A percentile compares a stretch with the other conserved stretches of the same genome.
Evolutionary conservation across 1,284 basidiomycete genomes (phyloP).

Genomic region (Trichosporon sp.): DNA sequence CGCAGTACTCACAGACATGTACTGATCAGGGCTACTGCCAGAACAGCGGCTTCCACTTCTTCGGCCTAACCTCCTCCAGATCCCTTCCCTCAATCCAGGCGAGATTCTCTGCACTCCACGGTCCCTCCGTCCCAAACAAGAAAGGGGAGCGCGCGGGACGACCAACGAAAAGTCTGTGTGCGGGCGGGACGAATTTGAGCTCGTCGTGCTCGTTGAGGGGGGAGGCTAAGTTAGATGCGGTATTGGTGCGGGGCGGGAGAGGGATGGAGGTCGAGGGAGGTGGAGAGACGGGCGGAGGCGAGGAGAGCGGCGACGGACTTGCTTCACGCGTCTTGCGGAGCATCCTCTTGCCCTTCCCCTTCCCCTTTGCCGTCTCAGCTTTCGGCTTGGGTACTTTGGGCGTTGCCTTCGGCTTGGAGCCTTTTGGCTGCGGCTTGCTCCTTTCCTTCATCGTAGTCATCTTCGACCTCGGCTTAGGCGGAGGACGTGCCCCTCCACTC

Average conservation of each 20-base stretch:
- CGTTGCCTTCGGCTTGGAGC: not conserved
- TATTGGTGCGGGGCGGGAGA: too few relatives aligned
- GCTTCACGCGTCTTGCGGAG: not conserved
- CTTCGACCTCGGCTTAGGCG: not conserved
- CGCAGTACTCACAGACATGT: not conserved
- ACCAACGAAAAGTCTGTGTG: slow-evolving; percentile 4
- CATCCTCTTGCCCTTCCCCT: not conserved
- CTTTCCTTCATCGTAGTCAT: too few relatives aligned
- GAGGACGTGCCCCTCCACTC: not conserved
- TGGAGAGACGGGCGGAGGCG: not conserved
- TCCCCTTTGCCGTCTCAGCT: too few relatives aligned
- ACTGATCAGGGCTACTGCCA: not conserved
- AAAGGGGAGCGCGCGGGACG: slow-evolving; percentile 10
- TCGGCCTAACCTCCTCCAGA: not conserved
- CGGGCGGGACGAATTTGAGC: not conserved
- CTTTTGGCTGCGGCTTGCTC: not conserved
- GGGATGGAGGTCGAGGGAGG: too few relatives aligned
- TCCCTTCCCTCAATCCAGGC: slow-evolving; percentile 16
- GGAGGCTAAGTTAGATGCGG: too few relatives aligned
- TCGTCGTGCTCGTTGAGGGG: not conserved
- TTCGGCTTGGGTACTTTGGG: not conserved
- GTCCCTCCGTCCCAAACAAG: slow-evolving; percentile 3
- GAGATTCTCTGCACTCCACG: slow-evolving; percentile 5
- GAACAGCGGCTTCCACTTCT: not conserved
- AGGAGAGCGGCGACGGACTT: not conserved